These are phyloP conservation scores for Cutaneotrichosporon sp. DNA, from an alignment of 1,284 basidiomycete species.

Conservation along the genomic window DNA sequence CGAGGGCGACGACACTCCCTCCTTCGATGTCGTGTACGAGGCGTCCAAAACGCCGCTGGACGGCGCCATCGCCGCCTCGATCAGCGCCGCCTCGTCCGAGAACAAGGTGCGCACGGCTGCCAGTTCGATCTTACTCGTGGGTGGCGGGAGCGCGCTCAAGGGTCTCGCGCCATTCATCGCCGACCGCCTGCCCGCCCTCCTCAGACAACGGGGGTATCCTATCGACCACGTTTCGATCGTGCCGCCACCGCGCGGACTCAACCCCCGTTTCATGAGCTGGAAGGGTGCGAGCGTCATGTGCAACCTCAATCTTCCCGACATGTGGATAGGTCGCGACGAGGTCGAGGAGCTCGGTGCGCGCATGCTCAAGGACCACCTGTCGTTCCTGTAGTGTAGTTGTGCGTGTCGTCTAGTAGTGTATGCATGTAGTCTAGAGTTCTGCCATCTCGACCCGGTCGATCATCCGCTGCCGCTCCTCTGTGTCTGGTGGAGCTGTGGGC, in stretches of 20 bases:
- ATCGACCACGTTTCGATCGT: slow-evolving; percentile 85
- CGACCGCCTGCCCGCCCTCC: slow-evolving; percentile 55
- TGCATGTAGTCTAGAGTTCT: slow-evolving; percentile 21
- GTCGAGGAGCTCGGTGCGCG: slow-evolving; percentile 65
- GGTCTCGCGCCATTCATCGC: slow-evolving; percentile 44
- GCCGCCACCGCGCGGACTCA: slow-evolving; percentile 87
- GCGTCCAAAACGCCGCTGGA: slow-evolving; percentile 89
- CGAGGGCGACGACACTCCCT: slow-evolving; percentile 17
- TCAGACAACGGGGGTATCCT: slow-evolving; percentile 82
- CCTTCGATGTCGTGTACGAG: slow-evolving; percentile 59
- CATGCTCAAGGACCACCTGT: slow-evolving; percentile 54
- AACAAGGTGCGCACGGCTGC: slow-evolving; percentile 88
- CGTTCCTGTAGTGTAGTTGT: slow-evolving; percentile 6
- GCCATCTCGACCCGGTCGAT: slow-evolving; percentile 40
- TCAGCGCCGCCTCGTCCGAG: slow-evolving; percentile 78
- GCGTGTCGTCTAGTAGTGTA: neutral
- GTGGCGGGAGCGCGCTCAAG: slow-evolving; percentile 64
- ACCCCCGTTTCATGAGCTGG: slow-evolving; percentile 86
- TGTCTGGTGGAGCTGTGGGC: neutral
- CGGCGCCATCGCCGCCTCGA: slow-evolving; percentile 88
- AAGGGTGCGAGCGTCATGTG: slow-evolving; percentile 93
- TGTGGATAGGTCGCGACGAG: slow-evolving; percentile 83
- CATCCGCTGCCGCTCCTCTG: slow-evolving; percentile 31
- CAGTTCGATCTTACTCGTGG: slow-evolving; percentile 83
- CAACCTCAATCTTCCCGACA: slow-evolving; percentile 81